A percentile compares a stretch with the other conserved stretches of the same genome.
phyloP scores from a whole-genome alignment of 345 rosid species.

The Pelargonium nanum region DNA sequence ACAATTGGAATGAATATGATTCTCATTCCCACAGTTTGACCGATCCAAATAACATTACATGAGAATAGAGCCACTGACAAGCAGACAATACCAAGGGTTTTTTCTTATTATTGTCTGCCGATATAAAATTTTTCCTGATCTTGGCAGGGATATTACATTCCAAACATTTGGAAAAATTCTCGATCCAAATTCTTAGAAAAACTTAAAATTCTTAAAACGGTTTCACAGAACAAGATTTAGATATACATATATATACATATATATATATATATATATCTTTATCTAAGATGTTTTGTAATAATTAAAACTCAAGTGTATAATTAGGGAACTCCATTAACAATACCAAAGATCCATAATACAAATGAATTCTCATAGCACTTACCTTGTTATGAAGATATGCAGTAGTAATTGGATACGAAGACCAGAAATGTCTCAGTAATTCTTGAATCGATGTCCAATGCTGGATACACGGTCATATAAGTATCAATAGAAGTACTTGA shows the following conservation, averaged over 20 bases:
- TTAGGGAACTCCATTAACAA: background rate
- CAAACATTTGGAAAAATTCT: background rate
- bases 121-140: background rate
- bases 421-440: slow-evolving; percentile 79
- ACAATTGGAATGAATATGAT: too few relatives aligned
- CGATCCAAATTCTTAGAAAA: too few relatives aligned
- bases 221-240: background rate
- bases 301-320: background rate
- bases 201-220: background rate
- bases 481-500: slow-evolving; percentile 16
- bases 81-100: background rate
- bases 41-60: too few relatives aligned
- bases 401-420: slow-evolving; percentile 85
- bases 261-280: too few relatives aligned
- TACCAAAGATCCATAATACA: background rate
- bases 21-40: too few relatives aligned
- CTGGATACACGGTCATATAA: slow-evolving; percentile 31
- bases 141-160: background rate
- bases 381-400: slow-evolving; percentile 68
- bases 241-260: too few relatives aligned
- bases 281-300: background rate
- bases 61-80: background rate
- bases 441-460: slow-evolving; percentile 75
- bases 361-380: slow-evolving; percentile 6
- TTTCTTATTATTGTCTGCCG: background rate